Percentiles rank a stretch among this genome's conserved stretches.
These are phyloP conservation scores for Naumovozyma dairenensis DNA, from an alignment of 805 yeast genomes.

Conservation along the genomic window DNA sequence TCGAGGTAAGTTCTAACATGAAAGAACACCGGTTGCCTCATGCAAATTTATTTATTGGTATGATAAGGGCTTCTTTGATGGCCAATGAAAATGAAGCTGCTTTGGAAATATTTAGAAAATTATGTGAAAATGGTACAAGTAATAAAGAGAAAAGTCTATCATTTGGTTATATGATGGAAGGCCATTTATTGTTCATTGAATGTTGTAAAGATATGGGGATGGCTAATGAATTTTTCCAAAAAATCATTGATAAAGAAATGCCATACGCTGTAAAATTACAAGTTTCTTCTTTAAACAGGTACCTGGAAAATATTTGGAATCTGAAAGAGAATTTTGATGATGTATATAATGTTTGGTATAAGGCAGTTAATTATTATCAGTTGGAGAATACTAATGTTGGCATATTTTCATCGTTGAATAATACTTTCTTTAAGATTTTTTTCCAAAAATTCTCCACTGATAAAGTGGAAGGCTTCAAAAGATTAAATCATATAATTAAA, in stretches of 20 bases:
- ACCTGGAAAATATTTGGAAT: constrained; percentile 47
- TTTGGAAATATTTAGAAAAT: constrained; percentile 45
- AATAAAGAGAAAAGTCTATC: constrained; percentile 4
- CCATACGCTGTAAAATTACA: constrained; percentile 61
- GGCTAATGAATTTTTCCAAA: constrained; percentile 60
- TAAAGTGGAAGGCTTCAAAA: constrained; percentile 39
- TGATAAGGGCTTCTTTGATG: constrained; percentile 57
- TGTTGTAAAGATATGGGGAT: constrained; percentile 56
- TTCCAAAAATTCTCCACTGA: constrained; percentile 42
- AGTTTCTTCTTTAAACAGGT: constrained; percentile 55
- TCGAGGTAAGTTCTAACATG: constrained; percentile 30
- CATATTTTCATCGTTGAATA: constrained; percentile 58
- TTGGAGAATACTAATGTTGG: constrained; percentile 47
- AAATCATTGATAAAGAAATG: constrained; percentile 53
- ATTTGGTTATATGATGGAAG: constrained; percentile 45
- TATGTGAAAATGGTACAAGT: constrained; percentile 35
- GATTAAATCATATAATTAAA: constrained; percentile 43
- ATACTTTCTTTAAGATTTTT: constrained; percentile 52
- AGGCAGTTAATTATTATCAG: constrained; percentile 42
- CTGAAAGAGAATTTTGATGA: constrained; percentile 43
- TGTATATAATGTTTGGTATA: constrained; percentile 48
- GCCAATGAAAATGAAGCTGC: constrained; percentile 57
- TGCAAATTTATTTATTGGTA: constrained; percentile 47
- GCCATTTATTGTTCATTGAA: constrained; percentile 67
- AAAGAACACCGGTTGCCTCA: constrained; percentile 12